phyloP scores from a whole-genome alignment of 1,139 yeast genomes.

The Pichia sp. region DNA sequence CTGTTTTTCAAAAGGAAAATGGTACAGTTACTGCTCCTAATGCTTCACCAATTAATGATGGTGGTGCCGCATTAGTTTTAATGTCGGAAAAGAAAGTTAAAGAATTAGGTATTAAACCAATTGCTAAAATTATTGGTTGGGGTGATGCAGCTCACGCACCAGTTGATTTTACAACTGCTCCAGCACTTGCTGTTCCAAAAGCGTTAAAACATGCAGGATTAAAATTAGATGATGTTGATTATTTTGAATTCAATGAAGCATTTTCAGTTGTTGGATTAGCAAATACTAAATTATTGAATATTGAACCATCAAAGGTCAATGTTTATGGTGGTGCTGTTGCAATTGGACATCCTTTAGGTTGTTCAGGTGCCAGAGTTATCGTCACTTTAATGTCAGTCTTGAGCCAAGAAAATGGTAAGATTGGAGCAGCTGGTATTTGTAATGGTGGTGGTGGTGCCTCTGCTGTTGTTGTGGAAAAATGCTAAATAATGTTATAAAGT shows the following conservation, averaged over 20 bases:
- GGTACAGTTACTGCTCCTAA: constrained; percentile 97
- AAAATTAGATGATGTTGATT: constrained; percentile 56
- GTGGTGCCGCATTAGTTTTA: constrained; percentile 90
- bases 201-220: constrained; percentile 84
- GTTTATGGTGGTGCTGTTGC: constrained; percentile 99
- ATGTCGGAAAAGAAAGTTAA: constrained; percentile 76
- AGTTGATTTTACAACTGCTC: constrained; percentile 90
- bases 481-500: constrained; percentile 9
- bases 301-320: constrained; percentile 68
- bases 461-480: constrained; percentile 63
- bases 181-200: constrained; percentile 89
- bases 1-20: constrained; percentile 85
- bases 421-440: constrained; percentile 93
- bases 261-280: constrained; percentile 94
- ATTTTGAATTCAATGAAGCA: constrained; percentile 92
- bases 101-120: constrained; percentile 79
- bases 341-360: constrained; percentile 93
- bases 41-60: constrained; percentile 93
- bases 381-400: constrained; percentile 76
- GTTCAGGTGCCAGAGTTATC: constrained; percentile 93
- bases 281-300: constrained; percentile 64
- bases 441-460: constrained; percentile 99
- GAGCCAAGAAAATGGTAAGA: constrained; percentile 75
- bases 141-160: constrained; percentile 98
- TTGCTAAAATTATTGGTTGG: constrained; percentile 88